Base-by-base conservation (phyloP, 305 asterid species). In the Fraxinus xanthoxyloides region DNA sequence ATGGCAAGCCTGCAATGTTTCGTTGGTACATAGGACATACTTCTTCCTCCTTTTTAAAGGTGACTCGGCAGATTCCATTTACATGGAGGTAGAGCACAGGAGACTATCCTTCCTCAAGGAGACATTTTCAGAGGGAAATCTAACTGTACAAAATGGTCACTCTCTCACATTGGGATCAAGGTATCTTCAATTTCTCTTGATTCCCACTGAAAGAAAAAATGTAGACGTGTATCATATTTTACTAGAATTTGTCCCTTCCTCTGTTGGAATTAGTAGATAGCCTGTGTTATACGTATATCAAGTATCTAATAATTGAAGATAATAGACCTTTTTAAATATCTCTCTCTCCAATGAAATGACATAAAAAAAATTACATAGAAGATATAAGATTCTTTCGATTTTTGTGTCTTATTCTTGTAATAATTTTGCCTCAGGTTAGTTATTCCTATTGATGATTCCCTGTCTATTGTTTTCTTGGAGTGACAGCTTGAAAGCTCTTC, bases 41-140 rank as follows among this genome's bases (percentile, higher is more conserved):
- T 93, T 94, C 87, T 86, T 92, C 92, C 88, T 93, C 90, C 96
- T 94, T 61, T 84, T 94, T 73, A 92, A 89, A 84, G 97, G 96
- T 26, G 96, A 92, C 76, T 87, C 84, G 7, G 87, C 88, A 70
- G 98, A 93, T 87, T 94, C 97, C 82, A 91, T 94, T 82, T 94
- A 93, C 87, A 89, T 94, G 96, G 98, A 94, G 90, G 95, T 94
- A 12, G 98, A 93, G 82, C 86, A 88, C 65, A 86, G 98, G 87
- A 88, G 98, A 79, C 91, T 94, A 54, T 85, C 93, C 77, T 93
- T 88, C 86, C 92, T 94, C 63, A 89, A 78, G 85, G 92, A 91
- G 74, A 85, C 93, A 82, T 92, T 94, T 80, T 86, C 89, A 17
- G 82, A 67, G 81, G 98, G 97, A 69, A 83, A 80, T 81, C 84